Percentiles rank a stretch among this genome's conserved stretches.
phyloP scores from a whole-genome alignment of 305 asterid species.

The Fraxinus sp. region DNA sequence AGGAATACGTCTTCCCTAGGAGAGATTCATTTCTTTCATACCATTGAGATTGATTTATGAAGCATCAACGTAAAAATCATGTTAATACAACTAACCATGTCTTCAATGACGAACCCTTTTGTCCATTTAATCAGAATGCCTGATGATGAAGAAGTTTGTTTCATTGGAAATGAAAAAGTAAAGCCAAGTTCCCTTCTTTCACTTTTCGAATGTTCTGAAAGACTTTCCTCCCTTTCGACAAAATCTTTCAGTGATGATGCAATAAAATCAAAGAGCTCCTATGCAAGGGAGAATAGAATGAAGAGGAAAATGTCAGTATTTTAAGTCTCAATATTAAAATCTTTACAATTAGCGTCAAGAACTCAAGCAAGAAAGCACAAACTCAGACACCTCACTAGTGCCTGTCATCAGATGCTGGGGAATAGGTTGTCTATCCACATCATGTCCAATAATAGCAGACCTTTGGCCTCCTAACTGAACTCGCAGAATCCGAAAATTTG shows the following conservation, averaged over 20 bases:
- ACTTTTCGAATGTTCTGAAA: conserved; percentile 32
- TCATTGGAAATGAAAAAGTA: conserved; percentile 86
- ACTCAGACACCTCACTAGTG: conserved; percentile 58
- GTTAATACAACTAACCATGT: conserved; percentile 53
- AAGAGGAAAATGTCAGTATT: conserved; percentile 6
- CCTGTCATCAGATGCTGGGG: conserved; percentile 69
- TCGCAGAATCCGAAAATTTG: conserved; percentile 71
- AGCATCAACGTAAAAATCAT: neutral
- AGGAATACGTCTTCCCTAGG: neutral
- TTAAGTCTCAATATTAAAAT: neutral
- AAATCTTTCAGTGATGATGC: conserved; percentile 59
- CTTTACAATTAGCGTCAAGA: neutral
- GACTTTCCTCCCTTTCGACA: conserved; percentile 52
- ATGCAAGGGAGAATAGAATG: conserved; percentile 23
- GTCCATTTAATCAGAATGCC: conserved; percentile 86
- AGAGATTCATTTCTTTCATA: conserved; percentile 4
- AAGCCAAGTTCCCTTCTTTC: conserved; percentile 64
- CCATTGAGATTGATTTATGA: conserved; percentile 9
- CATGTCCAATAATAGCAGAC: conserved; percentile 50
- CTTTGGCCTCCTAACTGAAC: conserved; percentile 69
- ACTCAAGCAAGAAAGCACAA: conserved; percentile 17
- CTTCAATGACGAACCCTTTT: conserved; percentile 66
- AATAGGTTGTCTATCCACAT: conserved; percentile 60
- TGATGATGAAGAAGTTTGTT: conserved; percentile 64
- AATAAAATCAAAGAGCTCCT: conserved; percentile 83